A percentile compares a stretch with the other conserved stretches of the same genome.
Evolutionary conservation across 108 stramenopile species (phyloP).

Genomic region (Aurantiochytrium sp.): DNA sequence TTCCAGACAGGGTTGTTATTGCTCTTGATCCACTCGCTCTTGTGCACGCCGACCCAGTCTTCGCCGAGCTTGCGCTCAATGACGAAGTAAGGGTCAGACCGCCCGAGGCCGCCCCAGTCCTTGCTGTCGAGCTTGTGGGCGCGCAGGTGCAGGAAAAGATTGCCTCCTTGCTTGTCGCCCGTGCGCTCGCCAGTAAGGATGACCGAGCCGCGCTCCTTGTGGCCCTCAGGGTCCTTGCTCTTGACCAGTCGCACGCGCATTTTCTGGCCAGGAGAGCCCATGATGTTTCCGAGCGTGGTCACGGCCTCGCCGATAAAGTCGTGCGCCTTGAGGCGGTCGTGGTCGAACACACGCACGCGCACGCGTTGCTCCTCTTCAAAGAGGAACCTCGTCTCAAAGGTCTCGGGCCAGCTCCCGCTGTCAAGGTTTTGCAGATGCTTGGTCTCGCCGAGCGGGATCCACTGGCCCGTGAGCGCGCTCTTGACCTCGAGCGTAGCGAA

Average conservation of each 20-base stretch:
- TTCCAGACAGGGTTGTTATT: conserved; percentile 17
- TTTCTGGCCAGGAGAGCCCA: neutral
- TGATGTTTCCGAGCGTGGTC: neutral
- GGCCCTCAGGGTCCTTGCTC: neutral
- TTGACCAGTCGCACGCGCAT: neutral
- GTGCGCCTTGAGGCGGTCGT: neutral
- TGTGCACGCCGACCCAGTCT: neutral
- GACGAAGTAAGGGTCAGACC: neutral
- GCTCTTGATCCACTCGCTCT: neutral
- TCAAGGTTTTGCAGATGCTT: neutral
- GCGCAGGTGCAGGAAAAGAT: neutral
- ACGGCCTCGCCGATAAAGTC: neutral
- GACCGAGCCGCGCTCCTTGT: neutral
- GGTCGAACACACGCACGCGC: neutral
- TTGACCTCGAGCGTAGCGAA: neutral
- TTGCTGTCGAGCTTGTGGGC: conserved; percentile 13
- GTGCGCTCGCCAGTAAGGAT: neutral
- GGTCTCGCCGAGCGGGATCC: neutral
- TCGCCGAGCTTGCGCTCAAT: conserved; percentile 14
- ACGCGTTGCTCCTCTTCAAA: conserved; percentile 15
- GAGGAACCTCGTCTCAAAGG: conserved; percentile 1
- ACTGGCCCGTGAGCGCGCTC: neutral
- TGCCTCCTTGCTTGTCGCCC: neutral
- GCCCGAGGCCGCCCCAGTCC: neutral
- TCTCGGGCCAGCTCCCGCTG: neutral